Base-by-base conservation (phyloP, 345 rosid species). In the Corymbia maculata region DNA sequence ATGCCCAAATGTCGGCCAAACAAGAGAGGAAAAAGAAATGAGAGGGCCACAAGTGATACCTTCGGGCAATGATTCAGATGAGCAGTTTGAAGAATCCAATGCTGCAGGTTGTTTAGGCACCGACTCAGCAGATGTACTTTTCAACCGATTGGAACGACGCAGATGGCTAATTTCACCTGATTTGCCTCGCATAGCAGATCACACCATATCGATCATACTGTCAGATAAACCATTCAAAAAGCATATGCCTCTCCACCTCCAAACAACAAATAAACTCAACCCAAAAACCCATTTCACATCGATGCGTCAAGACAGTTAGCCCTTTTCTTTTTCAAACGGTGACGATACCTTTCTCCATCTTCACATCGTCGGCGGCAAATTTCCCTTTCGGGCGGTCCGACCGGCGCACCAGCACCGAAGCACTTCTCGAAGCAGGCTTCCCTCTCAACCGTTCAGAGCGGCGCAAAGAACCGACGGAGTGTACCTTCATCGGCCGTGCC, bases 71-170 rank as follows among this genome's bases (percentile, higher is more conserved):
- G 21, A 36, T 75, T 21, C 49, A 21, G 82, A 10, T 42, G 49
- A 75, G 49, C 8, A 1, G 49, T 75, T 75, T 42, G 49, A 44
- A 36, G 82, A 75, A 3, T 75, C 82, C 1, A 14, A 75, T 42
- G 82, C 82, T 9, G 82, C 21, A 1, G 14, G 49, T 75, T 10
- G 82, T 75, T 42, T 19, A 0, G 49, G 28, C 49, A 9, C 26
- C 13, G 30, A 21, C 32, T 79, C 14, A 5, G 51, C 79, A 42
- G 80, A 79, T 44, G 14, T 32, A 30, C 47, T 53, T 86, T 45
- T 87, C 42, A 90, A 70, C 6, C 90, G 88, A 59, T 14, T n/a
- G 51, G 92, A 92, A 15, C 88, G 87, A 13, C 91, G 92, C 68
- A 89, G 42, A 42, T 50, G 30, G 85, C 49, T 86, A 53, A 24